Percentiles rank a stretch among this genome's conserved stretches.
phyloP scores from a whole-genome alignment of 208 protist species.

The Trypanosoma platydactyli region DNA sequence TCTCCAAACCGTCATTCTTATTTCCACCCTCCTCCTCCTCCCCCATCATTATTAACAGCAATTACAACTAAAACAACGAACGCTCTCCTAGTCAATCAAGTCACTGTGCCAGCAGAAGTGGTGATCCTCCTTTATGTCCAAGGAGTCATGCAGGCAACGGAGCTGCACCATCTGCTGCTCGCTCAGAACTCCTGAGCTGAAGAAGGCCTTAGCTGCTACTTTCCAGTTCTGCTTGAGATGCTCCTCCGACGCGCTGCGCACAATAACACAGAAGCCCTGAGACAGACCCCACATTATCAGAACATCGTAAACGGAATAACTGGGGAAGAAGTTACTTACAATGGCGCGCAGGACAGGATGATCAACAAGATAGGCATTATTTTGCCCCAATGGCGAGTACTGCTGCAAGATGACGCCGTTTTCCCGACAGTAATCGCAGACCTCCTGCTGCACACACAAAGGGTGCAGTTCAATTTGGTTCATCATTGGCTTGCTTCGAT shows the following conservation, averaged over 20 bases:
- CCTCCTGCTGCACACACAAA: slow-evolving; percentile 62
- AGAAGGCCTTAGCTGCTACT: slow-evolving; percentile 38
- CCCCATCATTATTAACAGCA: not conserved
- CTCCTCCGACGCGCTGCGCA: slow-evolving; percentile 47
- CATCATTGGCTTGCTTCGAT: slow-evolving; percentile 24
- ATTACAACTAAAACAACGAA: not conserved
- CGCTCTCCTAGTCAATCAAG: slow-evolving; percentile 41
- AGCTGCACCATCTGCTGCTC: slow-evolving; percentile 42
- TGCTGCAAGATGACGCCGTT: slow-evolving; percentile 78
- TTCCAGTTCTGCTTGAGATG: slow-evolving; percentile 50
- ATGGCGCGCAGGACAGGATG: slow-evolving; percentile 51
- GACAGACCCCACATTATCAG: slow-evolving; percentile 75
- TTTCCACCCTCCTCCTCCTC: not conserved
- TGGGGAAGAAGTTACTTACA: slow-evolving; percentile 39
- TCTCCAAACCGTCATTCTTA: not conserved
- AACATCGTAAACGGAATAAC: slow-evolving; percentile 49
- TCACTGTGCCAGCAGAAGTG: slow-evolving; percentile 77
- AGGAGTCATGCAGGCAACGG: slow-evolving; percentile 34
- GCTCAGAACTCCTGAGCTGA: slow-evolving; percentile 38
- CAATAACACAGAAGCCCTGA: slow-evolving; percentile 67
- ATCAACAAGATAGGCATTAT: slow-evolving; percentile 43
- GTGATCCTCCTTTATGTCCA: slow-evolving; percentile 44
- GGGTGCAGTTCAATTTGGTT: slow-evolving; percentile 91
- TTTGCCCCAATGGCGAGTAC: slow-evolving; percentile 76
- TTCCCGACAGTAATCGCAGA: slow-evolving; percentile 50